Percentiles rank a stretch among this genome's conserved stretches.
Conservation (phyloP, 441 rosid species). For the Isatis lusitanica region DNA sequence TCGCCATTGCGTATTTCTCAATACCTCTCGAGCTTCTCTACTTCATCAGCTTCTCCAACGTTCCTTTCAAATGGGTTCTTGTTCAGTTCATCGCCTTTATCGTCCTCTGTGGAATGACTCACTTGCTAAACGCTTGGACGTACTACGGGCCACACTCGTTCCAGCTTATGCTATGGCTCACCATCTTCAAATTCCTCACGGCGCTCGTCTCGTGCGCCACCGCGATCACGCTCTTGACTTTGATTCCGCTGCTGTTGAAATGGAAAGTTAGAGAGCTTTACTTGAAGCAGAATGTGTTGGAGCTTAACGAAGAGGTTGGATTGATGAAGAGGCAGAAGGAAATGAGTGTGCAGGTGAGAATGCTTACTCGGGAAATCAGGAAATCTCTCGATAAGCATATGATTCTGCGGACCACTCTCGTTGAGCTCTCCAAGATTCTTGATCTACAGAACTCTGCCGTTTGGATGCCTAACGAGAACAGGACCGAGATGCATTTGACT, state of each 20-base stretch:
- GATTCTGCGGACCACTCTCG: slow-evolving; percentile 61
- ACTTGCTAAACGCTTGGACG: slow-evolving; percentile 67
- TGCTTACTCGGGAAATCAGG: slow-evolving; percentile 67
- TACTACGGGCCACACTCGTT: slow-evolving; percentile 75
- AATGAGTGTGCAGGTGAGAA: slow-evolving; percentile 67
- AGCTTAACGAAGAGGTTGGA: slow-evolving; percentile 70
- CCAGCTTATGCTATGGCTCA: slow-evolving; percentile 64
- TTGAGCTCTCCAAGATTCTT: slow-evolving; percentile 70
- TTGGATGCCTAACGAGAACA: slow-evolving; percentile 70
- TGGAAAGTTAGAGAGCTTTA: slow-evolving; percentile 76
- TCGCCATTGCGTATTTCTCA: slow-evolving; percentile 74
- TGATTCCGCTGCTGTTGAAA: slow-evolving; percentile 65
- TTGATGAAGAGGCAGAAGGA: slow-evolving; percentile 76
- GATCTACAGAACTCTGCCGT: slow-evolving; percentile 67
- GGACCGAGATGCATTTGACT: slow-evolving; percentile 60
- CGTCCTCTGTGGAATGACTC: slow-evolving; percentile 77
- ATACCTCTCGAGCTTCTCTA: slow-evolving; percentile 78
- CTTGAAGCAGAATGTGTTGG: slow-evolving; percentile 72
- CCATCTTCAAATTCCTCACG: slow-evolving; percentile 61
- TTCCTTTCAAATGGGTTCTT: slow-evolving; percentile 85
- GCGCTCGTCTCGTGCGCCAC: slow-evolving; percentile 76
- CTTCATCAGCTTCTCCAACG: slow-evolving; percentile 67
- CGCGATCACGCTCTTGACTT: slow-evolving; percentile 63
- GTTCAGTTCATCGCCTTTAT: slow-evolving; percentile 65
- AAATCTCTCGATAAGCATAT: slow-evolving; percentile 75